These are phyloP conservation scores for Magnaporthiopsis rhizophila DNA, from an alignment of 2,329 filamentous ascomycete genomes.

Conservation along the genomic window DNA sequence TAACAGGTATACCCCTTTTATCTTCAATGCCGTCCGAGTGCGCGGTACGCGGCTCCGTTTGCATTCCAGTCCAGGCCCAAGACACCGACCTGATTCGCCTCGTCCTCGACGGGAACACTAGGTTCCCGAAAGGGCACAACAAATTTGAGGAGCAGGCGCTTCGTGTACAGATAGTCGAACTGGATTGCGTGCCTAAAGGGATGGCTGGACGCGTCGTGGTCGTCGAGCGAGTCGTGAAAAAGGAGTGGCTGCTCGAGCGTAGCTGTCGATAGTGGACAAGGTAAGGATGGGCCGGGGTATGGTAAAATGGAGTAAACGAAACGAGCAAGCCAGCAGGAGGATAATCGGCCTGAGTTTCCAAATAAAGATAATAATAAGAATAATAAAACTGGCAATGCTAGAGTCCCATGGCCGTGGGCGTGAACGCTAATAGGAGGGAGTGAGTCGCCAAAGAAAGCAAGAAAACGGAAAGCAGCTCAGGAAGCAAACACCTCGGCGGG, in stretches of 20 bases:
- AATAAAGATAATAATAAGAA: background rate
- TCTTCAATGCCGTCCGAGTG: background rate
- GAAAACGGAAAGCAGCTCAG: background rate
- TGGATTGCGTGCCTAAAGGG: conserved; percentile 9
- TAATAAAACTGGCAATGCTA: background rate
- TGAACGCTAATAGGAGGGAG: background rate
- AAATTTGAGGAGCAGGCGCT: no score
- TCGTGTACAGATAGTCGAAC: background rate
- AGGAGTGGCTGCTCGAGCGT: background rate
- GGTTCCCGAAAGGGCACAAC: background rate
- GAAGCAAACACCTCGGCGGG: background rate
- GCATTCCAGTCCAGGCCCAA: background rate
- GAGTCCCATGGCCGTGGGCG: background rate
- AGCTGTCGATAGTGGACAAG: background rate
- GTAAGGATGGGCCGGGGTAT: background rate
- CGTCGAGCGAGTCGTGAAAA: background rate
- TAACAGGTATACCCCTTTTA: background rate
- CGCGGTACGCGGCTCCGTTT: no score
- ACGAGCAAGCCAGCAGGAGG: background rate
- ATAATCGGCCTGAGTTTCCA: background rate
- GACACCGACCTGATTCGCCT: background rate
- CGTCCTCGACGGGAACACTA: background rate
- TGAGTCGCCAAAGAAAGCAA: background rate
- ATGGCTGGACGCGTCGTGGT: background rate
- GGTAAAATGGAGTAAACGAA: background rate